Percentiles rank a stretch among this genome's conserved stretches.
phyloP scores from a whole-genome alignment of 441 rosid genomes.

The Iberis amara region DNA sequence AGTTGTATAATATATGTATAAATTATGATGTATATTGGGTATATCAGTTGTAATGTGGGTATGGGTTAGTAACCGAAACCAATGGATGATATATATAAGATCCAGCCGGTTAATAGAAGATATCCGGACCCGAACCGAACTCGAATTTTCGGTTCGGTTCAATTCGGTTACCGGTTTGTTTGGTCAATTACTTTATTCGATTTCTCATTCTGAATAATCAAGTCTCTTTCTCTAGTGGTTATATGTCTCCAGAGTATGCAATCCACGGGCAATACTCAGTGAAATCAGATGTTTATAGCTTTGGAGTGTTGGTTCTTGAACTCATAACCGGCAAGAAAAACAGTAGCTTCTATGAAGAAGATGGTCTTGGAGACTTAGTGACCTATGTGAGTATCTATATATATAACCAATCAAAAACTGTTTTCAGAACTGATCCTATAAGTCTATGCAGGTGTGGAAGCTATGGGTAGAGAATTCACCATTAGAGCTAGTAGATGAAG shows the following conservation, averaged over 20 bases:
- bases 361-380: conserved; percentile 29
- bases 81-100: no score
- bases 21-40: no score
- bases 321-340: conserved; percentile 36
- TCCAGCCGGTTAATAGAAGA: no score
- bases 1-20: no score
- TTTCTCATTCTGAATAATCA: not conserved
- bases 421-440: not conserved
- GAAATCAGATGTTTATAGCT: conserved; percentile 41
- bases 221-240: conserved; percentile 34
- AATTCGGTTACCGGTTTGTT: no score
- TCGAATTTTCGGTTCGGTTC: no score
- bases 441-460: conserved; percentile 38
- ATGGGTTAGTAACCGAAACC: no score
- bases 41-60: no score
- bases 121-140: no score
- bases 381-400: conserved; percentile 35
- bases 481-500: conserved; percentile 36
- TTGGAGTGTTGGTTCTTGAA: conserved; percentile 46
- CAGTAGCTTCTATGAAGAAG: conserved; percentile 22
- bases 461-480: conserved; percentile 38
- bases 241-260: conserved; percentile 47
- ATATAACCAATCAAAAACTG: not conserved
- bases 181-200: not conserved
- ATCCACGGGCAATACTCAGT: conserved; percentile 33